Base-by-base conservation (phyloP, 495 filamentous ascomycete genomes). In the Aspergillus saccharolyticus region DNA sequence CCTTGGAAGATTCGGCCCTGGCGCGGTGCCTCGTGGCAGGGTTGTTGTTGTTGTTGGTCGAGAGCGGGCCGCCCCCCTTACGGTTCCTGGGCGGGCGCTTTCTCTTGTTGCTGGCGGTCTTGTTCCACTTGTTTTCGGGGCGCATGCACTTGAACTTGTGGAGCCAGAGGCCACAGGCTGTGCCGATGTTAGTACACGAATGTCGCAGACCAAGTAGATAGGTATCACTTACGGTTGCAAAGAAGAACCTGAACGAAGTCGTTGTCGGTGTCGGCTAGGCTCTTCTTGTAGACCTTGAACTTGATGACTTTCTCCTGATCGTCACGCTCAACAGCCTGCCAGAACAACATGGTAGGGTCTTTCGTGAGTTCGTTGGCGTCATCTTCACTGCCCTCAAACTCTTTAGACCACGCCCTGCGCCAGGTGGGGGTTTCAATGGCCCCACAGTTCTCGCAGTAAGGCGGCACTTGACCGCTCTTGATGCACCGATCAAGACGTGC, bases 401-500 rank as follows among this genome's bases (percentile, higher is more conserved):
- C 78, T 64, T 89, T 89, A 10, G 82, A 80, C 81, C 86, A 96
- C 1, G 91, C 88, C 58, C 92, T 94, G 33, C 94, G 82, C 94
- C 94, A 98, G 0, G 91, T 96, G 0, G 93, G 89, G 0, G 94
- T 98, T 64, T 96, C 89, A 56, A 98, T 94, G 16, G 89, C 87
- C 6, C 94, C 94, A 63, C 94, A 98, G 66, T 97, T 94, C 53
- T 83, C 82, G 68, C 94, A 98, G 63, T 84, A 97, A 4, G 85
- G 85, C 0, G 94, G 94, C 69, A 88, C 82, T 57, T 89, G 77
- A 1, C 93, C 93, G 52, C 79, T 77, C 19, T 78, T 73, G 30
- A 96, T 80, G 0, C 87, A 83, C 43, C 72, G 74, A 47, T 90
- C 84, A 10, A 95, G 71, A 44, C 64, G 76, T 52, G 61, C 75